Conservation (phyloP, 495 filamentous ascomycete species). For the Penicillium mononematosum region DNA sequence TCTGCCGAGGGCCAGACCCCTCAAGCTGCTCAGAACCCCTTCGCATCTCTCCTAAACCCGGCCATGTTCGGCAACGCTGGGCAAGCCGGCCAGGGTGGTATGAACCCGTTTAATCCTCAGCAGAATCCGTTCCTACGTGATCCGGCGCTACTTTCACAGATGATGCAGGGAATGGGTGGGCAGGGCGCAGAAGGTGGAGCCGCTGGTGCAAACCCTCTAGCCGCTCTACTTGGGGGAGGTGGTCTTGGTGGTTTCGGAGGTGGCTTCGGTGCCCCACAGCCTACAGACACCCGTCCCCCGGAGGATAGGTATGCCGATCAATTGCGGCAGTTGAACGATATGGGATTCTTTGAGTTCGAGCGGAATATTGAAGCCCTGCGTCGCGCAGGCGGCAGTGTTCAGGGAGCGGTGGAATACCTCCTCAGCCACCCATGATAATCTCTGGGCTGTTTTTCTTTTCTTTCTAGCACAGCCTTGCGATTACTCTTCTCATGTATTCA, state of each 20-base stretch:
- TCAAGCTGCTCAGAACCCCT: conserved; percentile 50
- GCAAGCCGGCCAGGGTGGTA: conserved; percentile 31
- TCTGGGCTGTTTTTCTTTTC: conserved; percentile 2
- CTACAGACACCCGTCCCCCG: conserved; percentile 78
- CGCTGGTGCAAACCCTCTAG: conserved; percentile 37
- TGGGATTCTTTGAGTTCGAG: conserved; percentile 98
- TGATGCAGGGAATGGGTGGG: conserved; percentile 48
- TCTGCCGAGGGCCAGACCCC: conserved; percentile 30
- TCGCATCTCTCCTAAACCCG: conserved; percentile 51
- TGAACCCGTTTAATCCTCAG: conserved; percentile 49
- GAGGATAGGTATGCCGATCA: conserved; percentile 93
- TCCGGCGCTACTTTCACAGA: conserved; percentile 46
- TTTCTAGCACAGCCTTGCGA: conserved; percentile 13
- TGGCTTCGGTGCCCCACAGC: conserved; percentile 43
- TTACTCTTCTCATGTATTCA: conserved; percentile 18
- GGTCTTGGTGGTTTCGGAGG: conserved; percentile 42
- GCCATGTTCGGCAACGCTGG: conserved; percentile 34
- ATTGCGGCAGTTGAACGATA: conserved; percentile 91
- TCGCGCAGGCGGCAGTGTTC: conserved; percentile 87
- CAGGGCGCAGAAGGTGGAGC: conserved; percentile 30
- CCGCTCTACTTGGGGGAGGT: conserved; percentile 42
- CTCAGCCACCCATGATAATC: conserved; percentile 40
- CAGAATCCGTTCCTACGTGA: conserved; percentile 50
- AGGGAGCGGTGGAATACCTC: conserved; percentile 85
- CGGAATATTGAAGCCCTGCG: conserved; percentile 86